Conservation (phyloP, 83 land plant species). For the Isoetes engelmannii region DNA sequence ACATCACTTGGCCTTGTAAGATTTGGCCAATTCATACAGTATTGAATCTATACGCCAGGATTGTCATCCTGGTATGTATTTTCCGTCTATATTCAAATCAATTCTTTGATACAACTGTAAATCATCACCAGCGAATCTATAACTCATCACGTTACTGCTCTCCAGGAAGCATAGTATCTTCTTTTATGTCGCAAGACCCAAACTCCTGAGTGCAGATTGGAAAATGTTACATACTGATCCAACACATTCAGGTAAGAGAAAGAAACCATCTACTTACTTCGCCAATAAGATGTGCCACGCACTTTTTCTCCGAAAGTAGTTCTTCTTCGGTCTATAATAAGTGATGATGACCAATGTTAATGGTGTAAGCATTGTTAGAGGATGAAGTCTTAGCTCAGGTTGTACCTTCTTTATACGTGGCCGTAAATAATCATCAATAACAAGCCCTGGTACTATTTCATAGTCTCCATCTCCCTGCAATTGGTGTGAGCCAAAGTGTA, state of each 20-base stretch:
- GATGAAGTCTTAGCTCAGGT: background rate
- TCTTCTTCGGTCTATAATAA: slow-evolving; percentile 68
- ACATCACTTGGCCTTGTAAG: too few relatives aligned
- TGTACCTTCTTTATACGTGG: slow-evolving; percentile 74
- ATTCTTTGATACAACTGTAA: too few relatives aligned
- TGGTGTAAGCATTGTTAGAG: background rate
- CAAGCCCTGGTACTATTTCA: slow-evolving; percentile 63
- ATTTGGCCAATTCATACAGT: too few relatives aligned
- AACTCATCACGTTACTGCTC: slow-evolving; percentile 38
- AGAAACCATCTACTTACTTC: slow-evolving; percentile 38
- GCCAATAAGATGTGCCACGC: slow-evolving; percentile 88
- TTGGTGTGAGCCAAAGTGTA: slow-evolving; percentile 3
- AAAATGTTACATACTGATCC: background rate
- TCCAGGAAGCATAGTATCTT: slow-evolving; percentile 93
- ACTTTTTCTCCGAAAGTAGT: slow-evolving; percentile 82
- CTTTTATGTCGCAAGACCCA: slow-evolving; percentile 80
- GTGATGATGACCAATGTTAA: slow-evolving; percentile 2
- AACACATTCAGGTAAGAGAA: background rate
- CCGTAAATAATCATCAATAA: slow-evolving; percentile 60
- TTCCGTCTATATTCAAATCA: too few relatives aligned
- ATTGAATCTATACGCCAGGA: too few relatives aligned
- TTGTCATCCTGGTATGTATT: too few relatives aligned
- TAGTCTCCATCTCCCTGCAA: slow-evolving; percentile 92
- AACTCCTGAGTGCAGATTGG: slow-evolving; percentile 38
- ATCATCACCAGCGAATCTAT: too few relatives aligned